These are phyloP conservation scores for Spirogloea muscicola DNA, from an alignment of 139 green algal species.

Conservation along the genomic window DNA sequence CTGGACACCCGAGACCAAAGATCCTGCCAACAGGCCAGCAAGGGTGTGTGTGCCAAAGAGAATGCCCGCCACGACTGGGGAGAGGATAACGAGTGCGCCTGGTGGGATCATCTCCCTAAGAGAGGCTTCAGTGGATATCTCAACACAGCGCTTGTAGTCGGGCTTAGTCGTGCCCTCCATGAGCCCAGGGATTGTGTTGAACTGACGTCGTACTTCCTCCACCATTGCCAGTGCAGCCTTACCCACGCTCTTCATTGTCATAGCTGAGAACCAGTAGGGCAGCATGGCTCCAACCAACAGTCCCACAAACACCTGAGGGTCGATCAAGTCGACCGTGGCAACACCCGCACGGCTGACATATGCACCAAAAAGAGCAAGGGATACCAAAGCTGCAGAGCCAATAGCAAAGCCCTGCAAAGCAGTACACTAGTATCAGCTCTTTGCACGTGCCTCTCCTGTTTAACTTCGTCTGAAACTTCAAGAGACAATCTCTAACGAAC, in stretches of 20 bases:
- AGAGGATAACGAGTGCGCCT: conserved; percentile 56
- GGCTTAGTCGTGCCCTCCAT: conserved; percentile 61
- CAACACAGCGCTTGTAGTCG: conserved; percentile 62
- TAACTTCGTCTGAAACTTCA: too few relatives aligned
- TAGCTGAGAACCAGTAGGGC: conserved; percentile 61
- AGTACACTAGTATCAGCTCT: background rate
- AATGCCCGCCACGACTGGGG: conserved; percentile 49
- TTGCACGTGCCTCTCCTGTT: too few relatives aligned
- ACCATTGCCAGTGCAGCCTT: conserved; percentile 59
- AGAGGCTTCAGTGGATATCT: conserved; percentile 55
- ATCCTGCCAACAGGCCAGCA: conserved; percentile 53
- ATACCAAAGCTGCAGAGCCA: conserved; percentile 93
- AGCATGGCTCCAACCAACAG: conserved; percentile 65
- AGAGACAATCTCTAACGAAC: too few relatives aligned
- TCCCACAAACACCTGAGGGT: conserved; percentile 61
- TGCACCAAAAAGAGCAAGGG: conserved; percentile 93
- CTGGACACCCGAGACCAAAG: conserved; percentile 51
- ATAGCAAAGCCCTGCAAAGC: conserved; percentile 87
- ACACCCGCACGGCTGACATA: conserved; percentile 86
- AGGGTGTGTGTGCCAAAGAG: conserved; percentile 65
- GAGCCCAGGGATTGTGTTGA: conserved; percentile 53
- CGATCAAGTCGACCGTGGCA: conserved; percentile 53
- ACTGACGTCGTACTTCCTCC: conserved; percentile 62
- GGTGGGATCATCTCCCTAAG: conserved; percentile 66
- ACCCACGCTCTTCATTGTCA: conserved; percentile 59